These are phyloP conservation scores for Paramecium sexaurelia DNA, from an alignment of 73 alveolate genomes.

Conservation along the genomic window DNA sequence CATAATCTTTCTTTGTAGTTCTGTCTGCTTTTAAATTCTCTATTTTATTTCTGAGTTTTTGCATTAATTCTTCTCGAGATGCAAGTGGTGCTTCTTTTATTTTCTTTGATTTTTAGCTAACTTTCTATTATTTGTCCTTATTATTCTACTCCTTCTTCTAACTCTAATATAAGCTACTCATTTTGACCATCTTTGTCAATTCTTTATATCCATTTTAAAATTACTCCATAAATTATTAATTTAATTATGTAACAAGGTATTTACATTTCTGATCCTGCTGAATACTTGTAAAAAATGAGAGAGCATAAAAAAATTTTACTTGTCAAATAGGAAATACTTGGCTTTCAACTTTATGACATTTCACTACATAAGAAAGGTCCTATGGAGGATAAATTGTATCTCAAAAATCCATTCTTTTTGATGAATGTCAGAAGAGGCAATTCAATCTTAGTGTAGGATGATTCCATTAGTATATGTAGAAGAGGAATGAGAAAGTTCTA, in stretches of 20 bases:
- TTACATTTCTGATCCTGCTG: conserved; percentile 17
- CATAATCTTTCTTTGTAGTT: conserved; percentile 26
- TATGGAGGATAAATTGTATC: conserved; percentile 52
- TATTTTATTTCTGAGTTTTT: background rate
- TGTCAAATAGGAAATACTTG: background rate
- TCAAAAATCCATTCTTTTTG: conserved; percentile 39
- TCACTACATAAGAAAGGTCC: conserved; percentile 67
- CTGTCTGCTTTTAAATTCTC: background rate
- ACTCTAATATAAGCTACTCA: background rate
- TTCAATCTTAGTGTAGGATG: background rate
- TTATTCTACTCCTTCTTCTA: background rate
- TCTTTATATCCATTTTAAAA: background rate
- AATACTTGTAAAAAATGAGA: background rate
- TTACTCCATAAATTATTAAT: conserved; percentile 22
- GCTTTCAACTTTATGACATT: conserved; percentile 40
- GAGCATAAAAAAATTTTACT: background rate
- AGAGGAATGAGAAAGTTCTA: conserved; percentile 83
- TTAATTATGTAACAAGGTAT: background rate
- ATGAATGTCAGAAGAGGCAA: conserved; percentile 69
- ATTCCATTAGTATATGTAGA: conserved; percentile 20
- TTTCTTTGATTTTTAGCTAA: background rate
- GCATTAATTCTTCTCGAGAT: conserved; percentile 27
- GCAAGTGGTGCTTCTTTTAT: background rate
- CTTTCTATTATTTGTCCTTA: background rate
- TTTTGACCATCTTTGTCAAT: conserved; percentile 8